These are phyloP conservation scores for Albatrellus ellisii DNA, from an alignment of 768 basidiomycete genomes.

Conservation along the genomic window DNA sequence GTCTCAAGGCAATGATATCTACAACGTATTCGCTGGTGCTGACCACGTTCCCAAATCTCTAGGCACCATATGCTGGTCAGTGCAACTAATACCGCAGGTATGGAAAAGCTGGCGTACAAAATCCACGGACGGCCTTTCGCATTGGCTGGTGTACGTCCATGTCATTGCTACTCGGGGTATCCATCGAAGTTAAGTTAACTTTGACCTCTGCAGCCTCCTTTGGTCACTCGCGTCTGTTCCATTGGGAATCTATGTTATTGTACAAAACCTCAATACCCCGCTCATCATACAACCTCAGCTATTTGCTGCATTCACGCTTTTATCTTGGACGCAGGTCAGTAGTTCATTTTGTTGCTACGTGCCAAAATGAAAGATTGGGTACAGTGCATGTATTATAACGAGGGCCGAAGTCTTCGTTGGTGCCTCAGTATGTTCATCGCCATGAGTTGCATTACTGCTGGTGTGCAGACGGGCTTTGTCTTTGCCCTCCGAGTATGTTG, in stretches of 20 bases:
- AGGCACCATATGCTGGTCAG: slow-evolving; percentile 58
- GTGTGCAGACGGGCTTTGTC: slow-evolving; percentile 46
- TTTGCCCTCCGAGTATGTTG: slow-evolving; percentile 38
- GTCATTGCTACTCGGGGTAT: no score
- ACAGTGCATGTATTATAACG: slow-evolving; percentile 58
- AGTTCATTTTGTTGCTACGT: neutral
- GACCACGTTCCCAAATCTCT: neutral
- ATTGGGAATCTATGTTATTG: slow-evolving; percentile 55
- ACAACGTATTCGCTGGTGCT: neutral
- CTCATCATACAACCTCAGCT: slow-evolving; percentile 56
- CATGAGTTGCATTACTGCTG: slow-evolving; percentile 34
- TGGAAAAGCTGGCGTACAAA: slow-evolving; percentile 61
- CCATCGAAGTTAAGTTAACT: neutral
- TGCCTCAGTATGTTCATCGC: slow-evolving; percentile 25
- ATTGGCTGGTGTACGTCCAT: slow-evolving; percentile 40
- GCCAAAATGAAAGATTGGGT: slow-evolving; percentile 1
- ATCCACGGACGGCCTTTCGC: slow-evolving; percentile 57
- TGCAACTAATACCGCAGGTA: slow-evolving; percentile 57
- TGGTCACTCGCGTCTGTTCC: slow-evolving; percentile 51
- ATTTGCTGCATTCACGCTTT: slow-evolving; percentile 43
- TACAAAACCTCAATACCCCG: slow-evolving; percentile 57
- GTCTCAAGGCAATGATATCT: no score
- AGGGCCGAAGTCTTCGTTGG: slow-evolving; percentile 23
- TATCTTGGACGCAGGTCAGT: slow-evolving; percentile 56
- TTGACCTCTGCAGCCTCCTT: slow-evolving; percentile 26